Base-by-base conservation (phyloP, 176 grass and related monocot species). In the Raddia guianensis region DNA sequence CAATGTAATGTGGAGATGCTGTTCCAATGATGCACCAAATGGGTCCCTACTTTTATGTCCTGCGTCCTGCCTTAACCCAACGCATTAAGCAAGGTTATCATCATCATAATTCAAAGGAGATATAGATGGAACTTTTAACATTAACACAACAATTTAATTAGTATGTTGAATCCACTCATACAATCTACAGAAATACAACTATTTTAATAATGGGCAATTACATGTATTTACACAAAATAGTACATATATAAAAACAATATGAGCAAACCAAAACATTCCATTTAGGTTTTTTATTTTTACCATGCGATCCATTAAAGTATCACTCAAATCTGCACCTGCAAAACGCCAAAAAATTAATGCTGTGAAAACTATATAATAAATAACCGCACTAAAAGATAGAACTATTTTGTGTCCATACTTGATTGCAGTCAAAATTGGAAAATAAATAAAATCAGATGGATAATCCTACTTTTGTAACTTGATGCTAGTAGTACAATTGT, bases 301-400 rank as follows among this genome's bases (percentile, higher is more conserved):
- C 92, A 95, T 99, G 84, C 90, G 96, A 76, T 95, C 96, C 96
- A 95, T 99, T 68, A 90, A 84, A 52, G 93, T 99, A 51, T 99
- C 96, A 51, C 86, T 99, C 79, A 95, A 91, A 84, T 99, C 96
- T 66, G 90, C 96, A 80, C 90, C 92, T 99, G 92, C 21, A 82
- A 63, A 81, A 71, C 5, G 76, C 52, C 57, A 87, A 61, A 90
- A 77, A 2, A 89, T 78, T 32, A 57, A 20, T 48, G 80, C 10
- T 0, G 73, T 86, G 7, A 72, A 87, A 58, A 37, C 20, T 78
- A 27, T 55, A 61, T 43, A 5, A 46, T 45, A 56, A 37, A 76
- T 54, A 87, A 66, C 50, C 12, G 12, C 19, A 77, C 60, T 34
- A 12, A 50, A 20, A 42, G 9, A 51, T 35, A 53, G 2, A 66